Evolutionary conservation across 2,329 filamentous ascomycete species (phyloP), one percentile per base, ranked within the genome.

Genomic region (Dactylella cylindrospora): DNA sequence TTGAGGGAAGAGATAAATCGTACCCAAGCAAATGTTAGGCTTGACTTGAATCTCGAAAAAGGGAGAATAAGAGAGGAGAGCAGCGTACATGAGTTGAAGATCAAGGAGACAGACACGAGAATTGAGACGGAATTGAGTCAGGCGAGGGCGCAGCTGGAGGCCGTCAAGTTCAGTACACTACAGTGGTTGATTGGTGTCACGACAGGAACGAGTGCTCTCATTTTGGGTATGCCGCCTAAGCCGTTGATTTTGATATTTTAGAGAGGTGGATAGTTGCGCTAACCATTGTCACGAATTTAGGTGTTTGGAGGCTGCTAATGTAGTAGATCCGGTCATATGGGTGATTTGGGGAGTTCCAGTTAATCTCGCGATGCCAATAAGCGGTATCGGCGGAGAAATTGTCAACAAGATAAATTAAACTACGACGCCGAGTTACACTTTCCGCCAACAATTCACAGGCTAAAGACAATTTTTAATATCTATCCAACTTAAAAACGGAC

Each of bases 81-180:
- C 13, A 94, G 95, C 67, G 86, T 87, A 55, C 93, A 97, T 76
- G 93, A 98, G 74, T 83, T 98, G 74, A 94, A 95, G 77, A 89
- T 98, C 70, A 96, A 95, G 77, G 93, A 98, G 80, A 97, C 93
- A 9, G 93, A 98, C 77, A 95, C 90, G 55, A 85, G 94, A 75
- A 97, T 98, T 70, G 93, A 98, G 77, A 91, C 97, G 76, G 93
- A 97, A 77, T 90, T 93, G 49, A 91, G 91, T 32, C 86, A 86
- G 25, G 73, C 98, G 71, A 79, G 89, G 67, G 93, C 97, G 77
- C 85, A 94, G 75, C 79, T 98, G 40, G 93, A 98, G 76, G 87
- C 89, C 67, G 93, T 98, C 73, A 98, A 98, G 79, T 97, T 97
- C 75, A 89, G 90, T 71, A 97, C 93, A 28, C 74, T 98, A 73